phyloP scores from a whole-genome alignment of 805 yeast species.

The Kodamaea laetipori region DNA sequence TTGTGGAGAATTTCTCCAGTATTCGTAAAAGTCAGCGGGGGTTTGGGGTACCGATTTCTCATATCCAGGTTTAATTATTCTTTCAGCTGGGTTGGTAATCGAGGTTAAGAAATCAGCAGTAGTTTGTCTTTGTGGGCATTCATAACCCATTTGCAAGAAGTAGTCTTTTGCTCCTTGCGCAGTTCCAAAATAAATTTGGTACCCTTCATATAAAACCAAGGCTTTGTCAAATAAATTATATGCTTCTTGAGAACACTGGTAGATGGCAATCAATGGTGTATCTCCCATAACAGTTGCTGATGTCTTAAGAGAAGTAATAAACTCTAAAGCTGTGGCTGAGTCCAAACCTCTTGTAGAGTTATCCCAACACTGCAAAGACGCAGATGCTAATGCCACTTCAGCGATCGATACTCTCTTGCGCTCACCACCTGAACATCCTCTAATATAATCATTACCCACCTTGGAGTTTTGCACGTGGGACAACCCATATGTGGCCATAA shows the following conservation, averaged over 20 bases:
- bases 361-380: conserved; percentile 50
- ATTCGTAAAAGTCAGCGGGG: conserved; percentile 58
- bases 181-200: conserved; percentile 50
- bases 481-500: conserved; percentile 49
- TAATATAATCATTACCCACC: conserved; percentile 61
- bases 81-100: conserved; percentile 65
- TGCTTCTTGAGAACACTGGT: conserved; percentile 39
- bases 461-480: conserved; percentile 57
- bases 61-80: conserved; percentile 50
- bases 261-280: conserved; percentile 30
- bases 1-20: conserved; percentile 61
- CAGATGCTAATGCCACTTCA: conserved; percentile 27
- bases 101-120: conserved; percentile 70
- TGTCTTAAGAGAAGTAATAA: conserved; percentile 29
- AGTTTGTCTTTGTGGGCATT: conserved; percentile 63
- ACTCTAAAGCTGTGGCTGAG: conserved; percentile 32
- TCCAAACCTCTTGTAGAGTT: conserved; percentile 34
- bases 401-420: conserved; percentile 33
- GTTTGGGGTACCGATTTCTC: conserved; percentile 56
- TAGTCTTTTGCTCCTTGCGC: conserved; percentile 47
- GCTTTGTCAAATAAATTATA: conserved; percentile 52
- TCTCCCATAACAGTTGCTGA: conserved; percentile 28
- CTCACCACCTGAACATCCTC: conserved; percentile 35
- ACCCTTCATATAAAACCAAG: conserved; percentile 47
- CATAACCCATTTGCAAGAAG: conserved; percentile 62